Evolutionary conservation across 2,329 filamentous ascomycete species (phyloP), one percentile per base, ranked within the genome.

Genomic region (Shiraia bambusicola): DNA sequence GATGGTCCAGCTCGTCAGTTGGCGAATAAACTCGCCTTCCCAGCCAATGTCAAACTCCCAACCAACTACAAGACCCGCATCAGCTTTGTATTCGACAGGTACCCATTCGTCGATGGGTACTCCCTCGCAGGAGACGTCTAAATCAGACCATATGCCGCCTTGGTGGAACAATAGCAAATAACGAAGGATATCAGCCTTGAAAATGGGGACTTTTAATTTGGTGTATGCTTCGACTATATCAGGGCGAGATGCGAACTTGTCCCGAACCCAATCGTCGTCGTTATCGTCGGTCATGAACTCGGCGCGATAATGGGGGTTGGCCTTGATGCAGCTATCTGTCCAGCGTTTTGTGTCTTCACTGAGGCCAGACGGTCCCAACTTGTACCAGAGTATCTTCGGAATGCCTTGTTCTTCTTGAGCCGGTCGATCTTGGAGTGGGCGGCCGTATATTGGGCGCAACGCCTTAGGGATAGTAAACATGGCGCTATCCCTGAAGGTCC

Each of bases 61-160:
- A 1, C 71, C 71, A 4, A 73, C 61, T 1, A 73, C 63, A 3
- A 72, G 41, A 8, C 54, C 50, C 2, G 66, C 54, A 1, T 56
- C 45, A 1, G 56, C 45, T 4, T 55, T 54, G 29, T 68, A 64
- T 32, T 67, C 44, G 4, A 24, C 17, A 0, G 70, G 70, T 4
- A 74, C 55, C 69, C 69, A 73, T 2, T 65, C 46, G 5, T 52
- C 41, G 11, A 72, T 65, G 0, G 61, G 50, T 19, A 46, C 28
- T 19, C 49, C 57, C 37, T 67, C 58, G 41, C 65, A 70, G 0
- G 62, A 66, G 4, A 69, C 61, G 42, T 74, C 70, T 7, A 73
- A 50, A 30, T 74, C 72, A 17, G 58, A 68, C 63, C 67, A 74
- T n/a, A 71, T 57, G 1, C 72, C 72, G 1, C 71, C 72, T 34